Percentiles rank a stretch among this genome's conserved stretches.
These are phyloP conservation scores for Rhodotorula paludigena DNA, from an alignment of 768 basidiomycete genomes.

Conservation along the genomic window DNA sequence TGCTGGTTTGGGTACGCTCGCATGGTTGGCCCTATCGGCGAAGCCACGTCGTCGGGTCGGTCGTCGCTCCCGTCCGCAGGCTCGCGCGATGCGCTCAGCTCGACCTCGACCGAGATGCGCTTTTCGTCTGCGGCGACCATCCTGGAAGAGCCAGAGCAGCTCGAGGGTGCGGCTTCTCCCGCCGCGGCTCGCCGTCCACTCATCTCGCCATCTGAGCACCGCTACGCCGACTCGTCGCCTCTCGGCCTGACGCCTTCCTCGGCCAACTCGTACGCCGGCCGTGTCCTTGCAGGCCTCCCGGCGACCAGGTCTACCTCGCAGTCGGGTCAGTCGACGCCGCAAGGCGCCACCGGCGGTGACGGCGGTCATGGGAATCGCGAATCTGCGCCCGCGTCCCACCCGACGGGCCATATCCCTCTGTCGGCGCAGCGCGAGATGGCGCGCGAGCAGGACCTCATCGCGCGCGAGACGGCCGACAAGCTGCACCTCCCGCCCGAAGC, in stretches of 20 bases:
- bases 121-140: conserved; percentile 16
- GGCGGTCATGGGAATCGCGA: no score
- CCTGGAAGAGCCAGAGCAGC: conserved; percentile 33
- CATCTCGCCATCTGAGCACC: conserved; percentile 39
- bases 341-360: not conserved
- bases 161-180: no score
- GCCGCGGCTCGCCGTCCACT: conserved; percentile 17
- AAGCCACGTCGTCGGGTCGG: not conserved
- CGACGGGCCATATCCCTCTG: not conserved
- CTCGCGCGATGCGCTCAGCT: not conserved
- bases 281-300: not conserved
- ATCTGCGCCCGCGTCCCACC: conserved; percentile 2
- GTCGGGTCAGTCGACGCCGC: no score
- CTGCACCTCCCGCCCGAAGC: conserved; percentile 14
- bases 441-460: conserved; percentile 20
- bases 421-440: conserved; percentile 4
- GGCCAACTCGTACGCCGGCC: not conserved
- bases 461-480: conserved; percentile 19
- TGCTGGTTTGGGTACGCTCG: conserved; percentile 90
- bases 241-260: conserved; percentile 2
- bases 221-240: conserved; percentile 15
- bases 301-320: not conserved
- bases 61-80: conserved; percentile 17
- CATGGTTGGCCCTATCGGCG: conserved; percentile 57
- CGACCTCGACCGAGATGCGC: not conserved